These are phyloP conservation scores for Aspergillus conjunctus DNA, from an alignment of 495 filamentous ascomycete species.

Conservation along the genomic window DNA sequence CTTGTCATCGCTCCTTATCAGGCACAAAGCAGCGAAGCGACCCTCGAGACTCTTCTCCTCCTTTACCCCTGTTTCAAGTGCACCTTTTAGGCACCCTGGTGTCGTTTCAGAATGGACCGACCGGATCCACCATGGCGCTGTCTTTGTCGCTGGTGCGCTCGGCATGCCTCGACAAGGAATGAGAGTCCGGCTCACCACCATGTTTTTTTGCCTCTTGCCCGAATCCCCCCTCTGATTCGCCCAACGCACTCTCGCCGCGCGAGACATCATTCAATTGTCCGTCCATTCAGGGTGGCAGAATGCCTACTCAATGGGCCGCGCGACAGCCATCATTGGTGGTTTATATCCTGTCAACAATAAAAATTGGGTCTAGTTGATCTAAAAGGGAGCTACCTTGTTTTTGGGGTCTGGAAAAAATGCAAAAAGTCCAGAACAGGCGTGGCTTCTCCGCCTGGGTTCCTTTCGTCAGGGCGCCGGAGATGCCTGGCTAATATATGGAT, in stretches of 20 bases:
- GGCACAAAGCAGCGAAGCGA: not conserved
- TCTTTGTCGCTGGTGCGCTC: conserved; percentile 18
- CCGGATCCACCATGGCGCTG: conserved; percentile 17
- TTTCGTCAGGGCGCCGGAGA: not conserved
- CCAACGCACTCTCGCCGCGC: not conserved
- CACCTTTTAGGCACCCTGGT: conserved; percentile 13
- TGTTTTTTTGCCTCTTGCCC: not conserved
- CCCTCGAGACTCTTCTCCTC: not conserved
- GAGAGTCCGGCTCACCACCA: conserved; percentile 8
- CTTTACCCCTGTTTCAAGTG: conserved; percentile 25
- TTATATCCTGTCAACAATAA: not conserved
- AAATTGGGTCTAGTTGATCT: conserved; percentile 1
- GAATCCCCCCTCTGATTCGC: conserved; percentile 11
- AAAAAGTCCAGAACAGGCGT: not conserved
- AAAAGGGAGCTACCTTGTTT: conserved; percentile 1
- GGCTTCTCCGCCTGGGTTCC: not conserved
- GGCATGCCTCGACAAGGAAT: conserved; percentile 22
- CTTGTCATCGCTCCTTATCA: not conserved
- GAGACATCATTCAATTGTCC: conserved; percentile 2
- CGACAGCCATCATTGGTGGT: conserved; percentile 8
- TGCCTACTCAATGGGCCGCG: conserved; percentile 8
- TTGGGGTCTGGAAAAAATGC: not conserved
- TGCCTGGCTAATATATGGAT: conserved; percentile 16
- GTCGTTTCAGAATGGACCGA: conserved; percentile 22
- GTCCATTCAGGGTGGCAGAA: conserved; percentile 10